phyloP scores from a whole-genome alignment of 371 early-diverging fungal species.

The Lichtheimia ramosa region DNA sequence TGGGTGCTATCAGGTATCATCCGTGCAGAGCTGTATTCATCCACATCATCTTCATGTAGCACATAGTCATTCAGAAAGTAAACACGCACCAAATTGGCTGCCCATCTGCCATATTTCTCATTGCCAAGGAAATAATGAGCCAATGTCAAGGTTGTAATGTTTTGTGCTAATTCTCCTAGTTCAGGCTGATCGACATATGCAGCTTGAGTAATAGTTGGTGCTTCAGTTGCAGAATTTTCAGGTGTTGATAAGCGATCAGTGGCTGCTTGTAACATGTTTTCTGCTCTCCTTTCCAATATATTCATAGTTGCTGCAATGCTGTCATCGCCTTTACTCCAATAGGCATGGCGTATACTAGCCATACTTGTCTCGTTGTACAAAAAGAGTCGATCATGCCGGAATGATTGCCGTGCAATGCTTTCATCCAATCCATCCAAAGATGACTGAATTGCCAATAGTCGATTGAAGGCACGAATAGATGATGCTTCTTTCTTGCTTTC shows the following conservation, averaged over 20 bases:
- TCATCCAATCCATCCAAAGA: conserved; percentile 67
- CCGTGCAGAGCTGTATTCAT: conserved; percentile 47
- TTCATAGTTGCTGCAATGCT: conserved; percentile 35
- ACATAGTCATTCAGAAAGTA: conserved; percentile 56
- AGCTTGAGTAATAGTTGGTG: conserved; percentile 3
- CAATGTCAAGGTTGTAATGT: conserved; percentile 60
- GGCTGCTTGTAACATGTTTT: conserved; percentile 6
- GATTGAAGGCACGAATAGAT: conserved; percentile 65
- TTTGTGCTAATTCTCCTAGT: conserved; percentile 48
- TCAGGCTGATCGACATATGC: background rate
- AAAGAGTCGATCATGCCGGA: conserved; percentile 55
- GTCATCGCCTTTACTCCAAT: conserved; percentile 58
- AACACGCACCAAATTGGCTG: conserved; percentile 64
- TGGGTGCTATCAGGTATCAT: conserved; percentile 53
- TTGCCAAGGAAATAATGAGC: conserved; percentile 63
- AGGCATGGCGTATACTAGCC: conserved; percentile 52
- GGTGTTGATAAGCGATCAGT: conserved; percentile 23
- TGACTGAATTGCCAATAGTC: conserved; percentile 65
- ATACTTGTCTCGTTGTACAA: conserved; percentile 58
- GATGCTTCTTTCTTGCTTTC: conserved; percentile 65
- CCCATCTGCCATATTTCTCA: conserved; percentile 58
- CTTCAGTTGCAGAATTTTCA: background rate
- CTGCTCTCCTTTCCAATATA: conserved; percentile 40
- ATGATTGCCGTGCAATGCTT: conserved; percentile 56
- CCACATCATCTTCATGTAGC: conserved; percentile 43